These are phyloP conservation scores for Pelargonium citronellum DNA, from an alignment of 441 rosid genomes.

Conservation along the genomic window DNA sequence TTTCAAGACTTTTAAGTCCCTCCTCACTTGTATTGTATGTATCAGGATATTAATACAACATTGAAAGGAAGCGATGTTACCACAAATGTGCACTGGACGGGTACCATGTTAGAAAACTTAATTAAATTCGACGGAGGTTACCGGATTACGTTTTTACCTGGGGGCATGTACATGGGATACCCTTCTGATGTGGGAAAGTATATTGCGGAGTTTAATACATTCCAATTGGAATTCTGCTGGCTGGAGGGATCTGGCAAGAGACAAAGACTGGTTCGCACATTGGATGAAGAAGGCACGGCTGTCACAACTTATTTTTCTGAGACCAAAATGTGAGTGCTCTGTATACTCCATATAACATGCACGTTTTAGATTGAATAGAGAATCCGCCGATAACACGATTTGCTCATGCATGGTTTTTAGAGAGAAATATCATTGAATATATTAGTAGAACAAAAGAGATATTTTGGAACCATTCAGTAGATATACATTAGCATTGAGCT, in stretches of 20 bases:
- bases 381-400: no score
- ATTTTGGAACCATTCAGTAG: no score
- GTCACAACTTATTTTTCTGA: constrained; percentile 73
- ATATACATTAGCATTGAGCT: no score
- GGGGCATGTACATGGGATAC: constrained; percentile 89
- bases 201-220: constrained; percentile 60
- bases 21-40: background rate
- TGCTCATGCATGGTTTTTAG: no score
- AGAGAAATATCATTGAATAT: no score
- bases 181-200: constrained; percentile 58
- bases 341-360: no score
- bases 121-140: constrained; percentile 64
- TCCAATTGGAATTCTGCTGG: constrained; percentile 90
- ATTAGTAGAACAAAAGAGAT: no score
- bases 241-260: constrained; percentile 58
- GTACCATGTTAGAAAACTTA: constrained; percentile 45
- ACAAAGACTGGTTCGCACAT: constrained; percentile 81
- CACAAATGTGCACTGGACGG: constrained; percentile 60
- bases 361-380: no score
- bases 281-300: constrained; percentile 73
- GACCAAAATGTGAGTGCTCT: constrained; percentile 38
- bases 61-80: constrained; percentile 31
- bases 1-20: background rate
- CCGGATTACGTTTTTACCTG: constrained; percentile 60
- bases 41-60: constrained; percentile 51